A percentile compares a stretch with the other conserved stretches of the same genome.
phyloP scores from a whole-genome alignment of 2,329 filamentous ascomycete species.

The Nemania abortiva region DNA sequence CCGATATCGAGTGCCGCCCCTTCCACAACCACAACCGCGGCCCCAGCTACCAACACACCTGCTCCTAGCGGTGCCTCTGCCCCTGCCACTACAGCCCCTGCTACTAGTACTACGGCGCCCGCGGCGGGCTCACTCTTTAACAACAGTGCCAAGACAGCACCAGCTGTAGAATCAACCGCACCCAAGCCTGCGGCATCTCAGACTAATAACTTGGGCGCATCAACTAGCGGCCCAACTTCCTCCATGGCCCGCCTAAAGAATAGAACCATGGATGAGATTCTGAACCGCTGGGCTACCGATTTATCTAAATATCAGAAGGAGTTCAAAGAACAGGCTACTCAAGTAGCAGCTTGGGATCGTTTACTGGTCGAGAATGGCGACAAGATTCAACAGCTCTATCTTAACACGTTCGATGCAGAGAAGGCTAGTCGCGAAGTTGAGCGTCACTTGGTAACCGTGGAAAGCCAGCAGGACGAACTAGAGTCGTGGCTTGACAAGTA shows the following conservation, averaged over 20 bases:
- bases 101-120: constrained; percentile 51
- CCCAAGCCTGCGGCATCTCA: constrained; percentile 43
- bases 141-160: constrained; percentile 48
- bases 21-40: constrained; percentile 43
- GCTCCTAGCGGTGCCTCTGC: constrained; percentile 42
- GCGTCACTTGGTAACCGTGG: constrained; percentile 87
- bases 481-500: constrained; percentile 90
- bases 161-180: constrained; percentile 49
- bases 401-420: constrained; percentile 93
- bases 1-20: constrained; percentile 44
- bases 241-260: constrained; percentile 93
- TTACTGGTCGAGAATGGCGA: constrained; percentile 93
- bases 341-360: constrained; percentile 91
- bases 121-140: constrained; percentile 50
- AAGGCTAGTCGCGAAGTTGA: constrained; percentile 94
- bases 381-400: constrained; percentile 93
- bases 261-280: constrained; percentile 99
- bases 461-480: constrained; percentile 92
- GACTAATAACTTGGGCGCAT: constrained; percentile 69
- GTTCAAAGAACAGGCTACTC: constrained; percentile 89
- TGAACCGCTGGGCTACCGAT: constrained; percentile 95
- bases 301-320: constrained; percentile 96
- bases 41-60: constrained; percentile 46
- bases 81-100: constrained; percentile 43
- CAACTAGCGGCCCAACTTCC: constrained; percentile 83